These are phyloP conservation scores for Davidsoniella neocaledoniae DNA, from an alignment of 2,329 filamentous ascomycete genomes.

Conservation along the genomic window DNA sequence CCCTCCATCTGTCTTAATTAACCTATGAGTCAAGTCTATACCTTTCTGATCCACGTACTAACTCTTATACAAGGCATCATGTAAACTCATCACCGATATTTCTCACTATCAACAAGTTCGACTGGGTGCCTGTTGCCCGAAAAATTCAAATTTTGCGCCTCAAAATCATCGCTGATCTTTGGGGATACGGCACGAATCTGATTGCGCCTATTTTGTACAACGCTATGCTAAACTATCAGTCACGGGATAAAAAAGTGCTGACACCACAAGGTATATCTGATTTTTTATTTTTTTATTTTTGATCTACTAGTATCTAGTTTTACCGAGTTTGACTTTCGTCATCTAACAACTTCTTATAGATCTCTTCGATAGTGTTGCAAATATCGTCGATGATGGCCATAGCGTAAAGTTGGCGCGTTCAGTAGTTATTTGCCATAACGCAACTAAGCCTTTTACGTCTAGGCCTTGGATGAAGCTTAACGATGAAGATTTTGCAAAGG, in stretches of 20 bases:
- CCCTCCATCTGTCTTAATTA: too few relatives aligned
- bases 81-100: conserved; percentile 60
- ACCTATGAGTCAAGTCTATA: too few relatives aligned
- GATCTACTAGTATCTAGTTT: conserved; percentile 20
- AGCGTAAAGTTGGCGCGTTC: conserved; percentile 58
- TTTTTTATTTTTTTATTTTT: conserved; percentile 1
- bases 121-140: conserved; percentile 40
- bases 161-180: conserved; percentile 61
- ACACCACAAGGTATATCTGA: too few relatives aligned
- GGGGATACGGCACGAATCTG: conserved; percentile 55
- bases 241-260: conserved; percentile 30
- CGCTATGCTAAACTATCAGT: conserved; percentile 42
- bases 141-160: conserved; percentile 63
- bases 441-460: conserved; percentile 28
- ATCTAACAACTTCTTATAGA: conserved; percentile 16
- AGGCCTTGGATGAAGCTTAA: conserved; percentile 35
- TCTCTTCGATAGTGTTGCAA: conserved; percentile 30
- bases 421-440: conserved; percentile 43
- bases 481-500: conserved; percentile 23
- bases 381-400: conserved; percentile 61
- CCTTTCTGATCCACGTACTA: background rate
- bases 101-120: conserved; percentile 42
- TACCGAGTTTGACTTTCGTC: background rate
- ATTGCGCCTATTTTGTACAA: conserved; percentile 42
- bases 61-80: conserved; percentile 42